A percentile compares a stretch with the other conserved stretches of the same genome.
phyloP scores from a whole-genome alignment of 1,284 basidiomycete genomes.

The Serendipita sp. region DNA sequence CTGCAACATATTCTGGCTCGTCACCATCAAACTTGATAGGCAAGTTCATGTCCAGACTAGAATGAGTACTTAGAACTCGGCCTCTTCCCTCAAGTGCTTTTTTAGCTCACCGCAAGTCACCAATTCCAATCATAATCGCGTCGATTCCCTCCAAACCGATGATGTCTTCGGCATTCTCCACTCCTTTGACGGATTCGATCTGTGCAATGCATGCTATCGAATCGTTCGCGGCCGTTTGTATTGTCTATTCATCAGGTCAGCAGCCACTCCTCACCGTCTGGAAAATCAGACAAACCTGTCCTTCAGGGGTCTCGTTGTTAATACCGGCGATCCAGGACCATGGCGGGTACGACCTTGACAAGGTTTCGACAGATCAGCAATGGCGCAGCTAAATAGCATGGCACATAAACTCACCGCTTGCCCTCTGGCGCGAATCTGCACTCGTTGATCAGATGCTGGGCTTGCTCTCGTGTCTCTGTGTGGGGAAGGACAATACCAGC shows the following conservation, averaged over 20 bases:
- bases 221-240: neutral
- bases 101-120: neutral
- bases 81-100: neutral
- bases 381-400: neutral
- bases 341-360: neutral
- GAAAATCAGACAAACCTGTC: neutral
- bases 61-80: neutral
- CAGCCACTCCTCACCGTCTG: too few relatives aligned
- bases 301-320: neutral
- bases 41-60: constrained; percentile 2
- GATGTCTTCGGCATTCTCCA: constrained; percentile 5
- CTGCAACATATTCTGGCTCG: neutral
- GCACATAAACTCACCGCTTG: neutral
- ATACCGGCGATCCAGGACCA: neutral
- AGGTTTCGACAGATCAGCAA: too few relatives aligned
- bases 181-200: neutral
- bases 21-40: neutral
- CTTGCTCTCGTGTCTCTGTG: neutral
- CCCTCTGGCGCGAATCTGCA: neutral
- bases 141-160: constrained; percentile 1
- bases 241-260: neutral
- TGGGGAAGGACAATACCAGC: neutral
- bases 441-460: neutral
- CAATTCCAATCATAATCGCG: neutral
- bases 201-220: neutral